phyloP scores from a whole-genome alignment of 441 rosid genomes.

The Cnidoscolus chayamansa region DNA sequence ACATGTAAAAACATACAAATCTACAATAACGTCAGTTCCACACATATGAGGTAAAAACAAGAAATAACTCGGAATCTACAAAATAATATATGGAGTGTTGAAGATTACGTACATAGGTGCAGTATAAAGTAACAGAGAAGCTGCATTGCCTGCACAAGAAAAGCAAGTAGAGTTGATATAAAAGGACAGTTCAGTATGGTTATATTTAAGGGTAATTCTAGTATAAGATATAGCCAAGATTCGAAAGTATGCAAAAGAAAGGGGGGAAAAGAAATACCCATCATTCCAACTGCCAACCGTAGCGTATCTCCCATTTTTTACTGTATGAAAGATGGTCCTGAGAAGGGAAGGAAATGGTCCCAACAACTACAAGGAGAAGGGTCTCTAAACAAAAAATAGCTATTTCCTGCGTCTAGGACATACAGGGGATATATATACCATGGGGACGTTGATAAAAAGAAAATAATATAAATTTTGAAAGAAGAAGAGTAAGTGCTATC shows the following conservation, averaged over 20 bases:
- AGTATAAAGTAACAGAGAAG: constrained; percentile 61
- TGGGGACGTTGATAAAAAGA: constrained; percentile 8
- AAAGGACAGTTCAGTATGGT: neutral
- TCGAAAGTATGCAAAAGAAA: neutral
- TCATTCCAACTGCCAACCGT: constrained; percentile 54
- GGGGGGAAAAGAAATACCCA: constrained; percentile 38
- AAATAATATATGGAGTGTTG: neutral
- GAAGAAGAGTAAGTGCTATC: constrained; percentile 23
- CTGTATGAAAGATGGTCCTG: constrained; percentile 17
- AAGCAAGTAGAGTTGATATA: neutral
- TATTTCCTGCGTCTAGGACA: constrained; percentile 8
- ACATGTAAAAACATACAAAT: neutral
- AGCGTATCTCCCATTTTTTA: constrained; percentile 52
- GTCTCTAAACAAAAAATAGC: no score
- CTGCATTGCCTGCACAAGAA: constrained; percentile 65
- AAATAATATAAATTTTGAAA: constrained; percentile 27
- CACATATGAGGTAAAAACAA: neutral
- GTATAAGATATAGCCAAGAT: neutral
- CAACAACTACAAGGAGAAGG: neutral
- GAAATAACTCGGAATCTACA: neutral
- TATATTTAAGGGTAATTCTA: neutral
- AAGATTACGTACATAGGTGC: constrained; percentile 70
- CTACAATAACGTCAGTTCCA: neutral
- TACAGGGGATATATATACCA: constrained; percentile 24
- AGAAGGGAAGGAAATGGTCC: constrained; percentile 23